These are phyloP conservation scores for Tetracladium maxilliforme DNA, from an alignment of 2,329 filamentous ascomycete species.

Conservation along the genomic window DNA sequence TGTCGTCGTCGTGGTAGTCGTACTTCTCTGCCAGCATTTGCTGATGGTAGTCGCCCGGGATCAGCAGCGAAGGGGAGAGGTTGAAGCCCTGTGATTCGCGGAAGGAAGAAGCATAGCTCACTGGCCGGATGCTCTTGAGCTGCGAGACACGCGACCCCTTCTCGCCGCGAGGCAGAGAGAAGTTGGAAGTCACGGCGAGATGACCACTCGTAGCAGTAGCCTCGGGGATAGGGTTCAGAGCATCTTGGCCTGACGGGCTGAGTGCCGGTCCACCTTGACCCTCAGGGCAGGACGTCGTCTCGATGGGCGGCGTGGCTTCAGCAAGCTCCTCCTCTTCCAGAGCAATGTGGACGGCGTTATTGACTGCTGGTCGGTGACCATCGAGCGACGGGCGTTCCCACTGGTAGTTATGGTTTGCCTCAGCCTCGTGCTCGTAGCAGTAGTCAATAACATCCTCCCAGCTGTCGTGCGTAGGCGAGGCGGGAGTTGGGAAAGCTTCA, in stretches of 20 bases:
- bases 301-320: no score
- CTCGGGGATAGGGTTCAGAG: no score
- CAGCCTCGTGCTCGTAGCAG: slow-evolving; percentile 53
- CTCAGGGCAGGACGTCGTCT: no score
- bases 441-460: slow-evolving; percentile 62
- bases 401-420: slow-evolving; percentile 51
- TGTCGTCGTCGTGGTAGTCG: no score
- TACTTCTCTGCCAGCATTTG: no score
- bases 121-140: slow-evolving; percentile 24
- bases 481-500: no score
- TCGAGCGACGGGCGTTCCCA: slow-evolving; percentile 46
- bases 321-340: no score
- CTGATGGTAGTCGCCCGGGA: slow-evolving; percentile 42
- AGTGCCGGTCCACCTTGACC: no score
- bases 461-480: slow-evolving; percentile 21
- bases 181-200: slow-evolving; percentile 31
- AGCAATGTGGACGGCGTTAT: no score
- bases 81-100: slow-evolving; percentile 43
- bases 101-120: slow-evolving; percentile 37
- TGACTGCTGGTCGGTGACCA: no score
- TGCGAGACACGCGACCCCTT: slow-evolving; percentile 13
- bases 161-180: slow-evolving; percentile 37
- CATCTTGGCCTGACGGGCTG: no score
- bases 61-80: slow-evolving; percentile 46
- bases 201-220: no score